Base-by-base conservation (phyloP, 1,139 yeast species). In the Geotrichum phurueaensis region DNA sequence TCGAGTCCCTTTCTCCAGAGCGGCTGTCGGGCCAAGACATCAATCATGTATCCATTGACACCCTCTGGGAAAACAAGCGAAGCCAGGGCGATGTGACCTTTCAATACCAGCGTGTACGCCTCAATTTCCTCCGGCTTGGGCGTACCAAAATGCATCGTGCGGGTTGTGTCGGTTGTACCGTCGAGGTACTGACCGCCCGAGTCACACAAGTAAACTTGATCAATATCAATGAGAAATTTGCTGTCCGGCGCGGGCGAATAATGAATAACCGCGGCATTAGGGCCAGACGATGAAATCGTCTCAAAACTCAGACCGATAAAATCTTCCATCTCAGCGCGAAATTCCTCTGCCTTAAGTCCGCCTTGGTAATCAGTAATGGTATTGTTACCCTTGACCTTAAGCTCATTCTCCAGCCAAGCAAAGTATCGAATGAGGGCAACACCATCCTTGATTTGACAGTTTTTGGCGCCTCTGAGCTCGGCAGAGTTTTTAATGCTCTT, bases 131-230 rank as follows among this genome's bases (percentile, higher is more conserved):
- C 91, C 60, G 86, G 89, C 3, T 73, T 71, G 0, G 84, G 74
- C 25, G 98, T 97, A 2, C 85, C 84, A 70, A 89, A 87, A 73
- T 94, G 98, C 52, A 89, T 71, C 0, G 99, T 94, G 74, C 99
- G 84, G 2, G 99, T 94, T 18, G 94, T 89, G 74, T 94, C 99
- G 0, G 99, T 94, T 0, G 99, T 94, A 45, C 99, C 99, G 65
- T 92, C 97, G 57, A 86, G 76, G 71, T 87, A 95, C 71, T 95
- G 99, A 1, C 96, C 87, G 6, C 99, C 99, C 2, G 97, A 85
- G 73, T 95, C 99, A 70, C 90, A 84, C 63, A 95, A 79, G 71
- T 92, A 94, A 31, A 91, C 82, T 70, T 89, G 87, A 56, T 82
- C 76, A 20, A 92, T 91, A 67, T 89, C 85, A 61, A 95, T 86